Base-by-base conservation (phyloP, 2,329 filamentous ascomycete genomes). In the Fonsecaea erecta region DNA sequence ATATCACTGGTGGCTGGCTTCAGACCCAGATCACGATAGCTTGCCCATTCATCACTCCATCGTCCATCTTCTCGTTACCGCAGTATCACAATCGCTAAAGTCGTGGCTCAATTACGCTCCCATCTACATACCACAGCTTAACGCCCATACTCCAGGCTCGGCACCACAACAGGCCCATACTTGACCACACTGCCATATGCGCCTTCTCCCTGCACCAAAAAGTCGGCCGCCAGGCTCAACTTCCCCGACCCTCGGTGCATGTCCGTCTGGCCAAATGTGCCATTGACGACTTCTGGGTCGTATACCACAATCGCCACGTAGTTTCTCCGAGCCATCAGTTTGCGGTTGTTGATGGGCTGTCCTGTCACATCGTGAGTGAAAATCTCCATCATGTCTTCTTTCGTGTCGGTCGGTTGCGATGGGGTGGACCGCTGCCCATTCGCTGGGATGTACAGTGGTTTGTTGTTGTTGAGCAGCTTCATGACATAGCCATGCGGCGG, bases 341-440 rank as follows among this genome's bases (percentile, higher is more conserved):
- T 91, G 80, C 93, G 93, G 74, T 93, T 84, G 77, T 97, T 94
- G 53, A 93, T 85, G 0, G 88, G 83, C 37, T 87, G 83, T n/a
- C 95, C 94, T 60, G 89, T 92, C 16, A 95, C 92, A 73, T 99
- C 95, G 7, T 90, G 91, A 73, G 95, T 92, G 85, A 99, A 99
- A 71, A 99, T 96, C 81, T 99, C 95, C 91, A 99, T 96, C 95
- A 99, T 99, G 79, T 99, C 95, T 78, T 99, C 95, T 79, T 99
- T 98, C 53, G 95, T 99, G 76, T 99, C 95, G 1, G 89, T 90
- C 0, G 90, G 88, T 70, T 77, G 73, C 8, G 86, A 86, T 63
- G 92, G 88, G 1, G 84, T 84, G 65, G 82, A 85, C 69, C 86
- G 83, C 71, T 88, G 86, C n/a, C 94, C 94, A 77, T 99, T 99